phyloP scores from a whole-genome alignment of 495 filamentous ascomycete genomes.

The Penicillium maclennaniae region DNA sequence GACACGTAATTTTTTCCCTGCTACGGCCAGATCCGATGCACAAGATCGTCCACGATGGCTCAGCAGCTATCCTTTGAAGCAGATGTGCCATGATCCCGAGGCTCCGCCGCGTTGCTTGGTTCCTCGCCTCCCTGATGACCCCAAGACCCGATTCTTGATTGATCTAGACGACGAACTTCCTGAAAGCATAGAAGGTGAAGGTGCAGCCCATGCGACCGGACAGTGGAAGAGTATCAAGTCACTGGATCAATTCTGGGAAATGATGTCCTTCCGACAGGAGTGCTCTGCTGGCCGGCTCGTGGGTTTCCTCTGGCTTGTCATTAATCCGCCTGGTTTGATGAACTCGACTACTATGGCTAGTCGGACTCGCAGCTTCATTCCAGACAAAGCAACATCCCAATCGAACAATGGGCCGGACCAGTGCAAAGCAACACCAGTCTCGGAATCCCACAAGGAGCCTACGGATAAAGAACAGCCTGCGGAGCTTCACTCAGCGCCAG shows the following conservation, averaged over 20 bases:
- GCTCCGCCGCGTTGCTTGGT: slow-evolving; percentile 82
- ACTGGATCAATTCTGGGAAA: slow-evolving; percentile 93
- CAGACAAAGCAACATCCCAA: slow-evolving; percentile 3
- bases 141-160: slow-evolving; percentile 85
- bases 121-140: slow-evolving; percentile 91
- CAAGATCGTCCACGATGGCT: slow-evolving; percentile 47
- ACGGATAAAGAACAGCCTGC: neutral
- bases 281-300: slow-evolving; percentile 87
- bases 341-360: slow-evolving; percentile 41
- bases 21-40: slow-evolving; percentile 36
- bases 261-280: slow-evolving; percentile 96
- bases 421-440: neutral
- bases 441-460: neutral
- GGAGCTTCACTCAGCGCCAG: slow-evolving; percentile 31
- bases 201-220: slow-evolving; percentile 45
- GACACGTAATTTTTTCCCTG: slow-evolving; percentile 59
- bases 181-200: slow-evolving; percentile 25
- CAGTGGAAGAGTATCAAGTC: slow-evolving; percentile 79
- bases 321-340: slow-evolving; percentile 50
- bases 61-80: slow-evolving; percentile 59
- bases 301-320: slow-evolving; percentile 91
- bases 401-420: neutral
- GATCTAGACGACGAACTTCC: slow-evolving; percentile 81
- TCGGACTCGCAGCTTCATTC: slow-evolving; percentile 13
- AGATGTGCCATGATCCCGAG: slow-evolving; percentile 51